Conservation (phyloP, 2,329 filamentous ascomycete species). For the Xylariaceae sp. region DNA sequence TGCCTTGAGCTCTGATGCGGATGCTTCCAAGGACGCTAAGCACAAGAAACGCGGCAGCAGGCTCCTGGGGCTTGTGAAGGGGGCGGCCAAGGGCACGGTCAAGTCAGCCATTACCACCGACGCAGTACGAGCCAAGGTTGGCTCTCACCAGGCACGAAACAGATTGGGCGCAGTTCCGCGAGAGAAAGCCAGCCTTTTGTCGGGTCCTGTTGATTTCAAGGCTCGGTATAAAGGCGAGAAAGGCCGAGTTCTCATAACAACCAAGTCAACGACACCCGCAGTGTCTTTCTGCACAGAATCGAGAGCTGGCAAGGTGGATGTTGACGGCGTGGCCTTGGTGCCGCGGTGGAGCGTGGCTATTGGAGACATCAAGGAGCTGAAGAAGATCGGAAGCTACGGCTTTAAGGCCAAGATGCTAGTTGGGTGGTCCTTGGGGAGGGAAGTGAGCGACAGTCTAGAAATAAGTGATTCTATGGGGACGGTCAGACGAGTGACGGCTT, state of each 20-base stretch:
- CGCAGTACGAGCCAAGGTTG: conserved; percentile 62
- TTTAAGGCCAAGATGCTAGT: conserved; percentile 84
- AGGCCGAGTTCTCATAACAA: conserved; percentile 67
- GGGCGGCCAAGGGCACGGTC: conserved; percentile 67
- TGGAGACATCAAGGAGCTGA: conserved; percentile 66
- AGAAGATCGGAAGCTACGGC: conserved; percentile 75
- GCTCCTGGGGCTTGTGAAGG: conserved; percentile 63
- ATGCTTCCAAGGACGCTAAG: conserved; percentile 38
- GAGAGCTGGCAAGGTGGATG: conserved; percentile 54
- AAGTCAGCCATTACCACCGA: conserved; percentile 69
- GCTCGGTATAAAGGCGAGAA: conserved; percentile 66
- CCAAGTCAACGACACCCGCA: conserved; percentile 61
- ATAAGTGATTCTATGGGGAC: conserved; percentile 56
- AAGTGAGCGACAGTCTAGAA: conserved; percentile 72
- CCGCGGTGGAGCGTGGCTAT: conserved; percentile 68
- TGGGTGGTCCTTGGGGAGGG: conserved; percentile 69
- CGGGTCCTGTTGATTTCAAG: conserved; percentile 74
- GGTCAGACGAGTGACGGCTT: conserved; percentile 62
- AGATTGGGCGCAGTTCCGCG: conserved; percentile 65
- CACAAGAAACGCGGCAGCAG: conserved; percentile 36
- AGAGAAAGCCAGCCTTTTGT: conserved; percentile 37
- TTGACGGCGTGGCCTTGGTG: conserved; percentile 52
- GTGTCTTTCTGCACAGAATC: conserved; percentile 61
- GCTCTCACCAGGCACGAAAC: conserved; percentile 59
- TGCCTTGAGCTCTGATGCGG: conserved; percentile 40